Base-by-base conservation (phyloP, 371 early-diverging fungal genomes). In the Mucor lusitanicus region DNA sequence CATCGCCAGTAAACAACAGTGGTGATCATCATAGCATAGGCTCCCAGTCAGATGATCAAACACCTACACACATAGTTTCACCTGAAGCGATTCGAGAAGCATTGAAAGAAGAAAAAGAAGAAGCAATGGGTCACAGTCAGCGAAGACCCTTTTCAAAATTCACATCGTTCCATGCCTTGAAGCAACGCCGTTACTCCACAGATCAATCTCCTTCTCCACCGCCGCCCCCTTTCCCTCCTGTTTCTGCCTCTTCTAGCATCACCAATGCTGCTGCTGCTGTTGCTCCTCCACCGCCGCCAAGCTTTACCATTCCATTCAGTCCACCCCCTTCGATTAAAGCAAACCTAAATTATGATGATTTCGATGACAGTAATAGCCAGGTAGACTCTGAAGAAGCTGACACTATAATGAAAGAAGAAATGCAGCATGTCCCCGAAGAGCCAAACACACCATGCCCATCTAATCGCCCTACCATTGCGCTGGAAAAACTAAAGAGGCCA, bases 401-500 rank as follows among this genome's bases (percentile, higher is more conserved):
- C 19, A 46, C 58, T 6, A 30, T 30, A 2, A 46, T 25, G 13
- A 58, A 62, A 48, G 48, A 61, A 44, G 62, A 46, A 48, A 32
- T 12, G 32, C 53, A 53, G 32, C 53, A 53, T 25, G 46, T 21
- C 7, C 21, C 46, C 15, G 23, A 50, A 25, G 53, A 53, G 37
- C 59, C 65, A 13, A 35, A 59, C 5, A 46, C 59, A 21, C 66
- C 50, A 9, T 48, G 28, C 15, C 44, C 9, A 27, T 17, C 58
- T 42, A 63, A 59, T 23, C 50, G 11, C 8, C 50, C 50, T 12
- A 50, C 21, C 7, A 50, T 50, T 50, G 23, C 50, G 12, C 21
- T 50, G 27, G 48, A 65, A 44, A 67, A 71, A 57, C 67, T 87
- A 32, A 87, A 87, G 67, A 82, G 88, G 30, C 88, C 90, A 7